These are phyloP conservation scores for Nothopassalora personata DNA, from an alignment of 2,329 filamentous ascomycete species.

Conservation along the genomic window DNA sequence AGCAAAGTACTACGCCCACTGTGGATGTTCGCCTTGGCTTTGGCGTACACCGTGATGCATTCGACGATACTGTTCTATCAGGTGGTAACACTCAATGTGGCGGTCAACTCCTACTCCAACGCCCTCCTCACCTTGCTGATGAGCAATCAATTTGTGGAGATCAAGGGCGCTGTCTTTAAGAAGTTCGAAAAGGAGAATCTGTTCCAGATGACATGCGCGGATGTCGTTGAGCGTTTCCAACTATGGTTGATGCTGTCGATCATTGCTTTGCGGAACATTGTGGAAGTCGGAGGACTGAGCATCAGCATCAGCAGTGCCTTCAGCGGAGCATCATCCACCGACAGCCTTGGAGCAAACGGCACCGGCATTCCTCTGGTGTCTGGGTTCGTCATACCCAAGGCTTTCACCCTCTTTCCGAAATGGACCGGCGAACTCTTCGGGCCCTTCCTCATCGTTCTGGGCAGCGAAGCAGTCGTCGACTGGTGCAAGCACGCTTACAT, in stretches of 20 bases:
- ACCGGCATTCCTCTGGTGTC: conserved; percentile 47
- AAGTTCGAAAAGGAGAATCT: conserved; percentile 97
- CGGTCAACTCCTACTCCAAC: conserved; percentile 97
- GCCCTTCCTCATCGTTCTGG: conserved; percentile 88
- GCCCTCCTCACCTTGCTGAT: conserved; percentile 85
- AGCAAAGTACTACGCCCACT: conserved; percentile 86
- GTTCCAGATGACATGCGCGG: conserved; percentile 92
- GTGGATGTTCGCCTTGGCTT: conserved; percentile 81
- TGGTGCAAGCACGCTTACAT: conserved; percentile 97
- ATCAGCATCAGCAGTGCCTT: conserved; percentile 33
- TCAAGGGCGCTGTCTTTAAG: conserved; percentile 98
- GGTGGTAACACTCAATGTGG: conserved; percentile 94
- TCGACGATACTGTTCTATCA: conserved; percentile 90
- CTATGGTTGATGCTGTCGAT: conserved; percentile 96
- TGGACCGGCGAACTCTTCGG: conserved; percentile 87
- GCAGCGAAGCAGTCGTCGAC: conserved; percentile 94
- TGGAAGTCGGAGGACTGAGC: conserved; percentile 85
- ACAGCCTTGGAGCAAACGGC: conserved; percentile 36
- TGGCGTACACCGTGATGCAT: conserved; percentile 84
- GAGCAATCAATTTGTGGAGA: conserved; percentile 98
- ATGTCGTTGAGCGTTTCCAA: conserved; percentile 95
- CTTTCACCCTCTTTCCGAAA: conserved; percentile 81
- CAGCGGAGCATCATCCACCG: conserved; percentile 18
- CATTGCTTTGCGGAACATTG: conserved; percentile 91
- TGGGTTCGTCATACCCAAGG: conserved; percentile 76